These are phyloP conservation scores for Bolboschoenoplectus hybrid DNA, from an alignment of 202 grass and related monocot species.

Conservation along the genomic window DNA sequence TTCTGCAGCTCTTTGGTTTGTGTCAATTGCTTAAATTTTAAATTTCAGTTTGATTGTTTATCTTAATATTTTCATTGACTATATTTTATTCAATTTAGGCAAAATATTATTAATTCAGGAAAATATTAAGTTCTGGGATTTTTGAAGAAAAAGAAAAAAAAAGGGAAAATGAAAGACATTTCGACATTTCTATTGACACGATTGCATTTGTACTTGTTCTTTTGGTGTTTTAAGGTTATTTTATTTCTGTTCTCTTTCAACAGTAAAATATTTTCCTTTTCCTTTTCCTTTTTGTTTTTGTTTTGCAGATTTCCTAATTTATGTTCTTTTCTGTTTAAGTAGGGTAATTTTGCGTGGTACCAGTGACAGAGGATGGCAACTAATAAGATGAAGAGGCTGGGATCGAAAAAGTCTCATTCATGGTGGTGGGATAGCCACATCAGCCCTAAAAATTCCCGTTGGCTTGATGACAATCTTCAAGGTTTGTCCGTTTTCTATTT, in stretches of 20 bases:
- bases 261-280: slow-evolving; percentile 1
- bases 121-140: neutral
- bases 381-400: slow-evolving; percentile 79
- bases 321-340: slow-evolving; percentile 39
- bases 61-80: neutral
- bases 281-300: slow-evolving; percentile 12
- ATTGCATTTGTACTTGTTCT: neutral
- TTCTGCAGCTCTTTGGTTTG: neutral
- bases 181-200: neutral
- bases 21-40: neutral
- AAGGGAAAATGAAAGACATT: neutral
- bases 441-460: slow-evolving; percentile 85
- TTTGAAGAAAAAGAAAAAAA: neutral
- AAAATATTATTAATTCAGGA: neutral
- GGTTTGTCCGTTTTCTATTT: slow-evolving; percentile 41
- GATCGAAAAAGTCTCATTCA: slow-evolving; percentile 78
- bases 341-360: slow-evolving; percentile 26
- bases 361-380: slow-evolving; percentile 43
- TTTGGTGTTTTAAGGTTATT: neutral
- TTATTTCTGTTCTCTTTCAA: neutral
- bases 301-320: slow-evolving; percentile 32
- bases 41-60: neutral
- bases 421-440: slow-evolving; percentile 99
- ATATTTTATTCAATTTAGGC: neutral
- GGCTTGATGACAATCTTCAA: slow-evolving; percentile 91